Conservation (phyloP, 176 grass and related monocot species). For the Eragrostis curvula region DNA sequence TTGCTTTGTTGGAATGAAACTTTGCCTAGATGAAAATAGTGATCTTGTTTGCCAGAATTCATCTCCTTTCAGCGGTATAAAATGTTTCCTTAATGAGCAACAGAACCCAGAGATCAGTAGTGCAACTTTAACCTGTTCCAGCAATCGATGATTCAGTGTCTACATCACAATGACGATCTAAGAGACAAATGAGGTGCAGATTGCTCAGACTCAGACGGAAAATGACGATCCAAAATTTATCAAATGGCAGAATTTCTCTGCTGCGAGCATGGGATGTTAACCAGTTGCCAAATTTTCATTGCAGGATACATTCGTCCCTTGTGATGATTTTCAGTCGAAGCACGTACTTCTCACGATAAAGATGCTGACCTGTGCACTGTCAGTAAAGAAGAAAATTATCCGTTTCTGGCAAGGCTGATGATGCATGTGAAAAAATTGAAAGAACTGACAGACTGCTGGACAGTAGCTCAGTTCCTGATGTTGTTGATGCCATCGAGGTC, state of each 20-base stretch:
- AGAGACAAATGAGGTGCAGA: conserved; percentile 54
- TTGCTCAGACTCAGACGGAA: conserved; percentile 78
- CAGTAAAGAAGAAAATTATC: conserved; percentile 62
- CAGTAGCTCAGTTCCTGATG: conserved; percentile 58
- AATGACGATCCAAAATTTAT: conserved; percentile 85
- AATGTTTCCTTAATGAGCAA: conserved; percentile 63
- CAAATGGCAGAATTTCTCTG: conserved; percentile 85
- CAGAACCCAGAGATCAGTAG: conserved; percentile 57
- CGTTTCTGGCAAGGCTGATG: conserved; percentile 32
- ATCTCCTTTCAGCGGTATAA: conserved; percentile 48
- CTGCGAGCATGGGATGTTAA: conserved; percentile 50
- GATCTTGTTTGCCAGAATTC: conserved; percentile 58
- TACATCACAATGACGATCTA: conserved; percentile 61
- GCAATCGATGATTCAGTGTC: conserved; percentile 59
- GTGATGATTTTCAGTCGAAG: conserved; percentile 70
- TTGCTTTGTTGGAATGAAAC: conserved; percentile 48
- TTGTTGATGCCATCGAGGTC: conserved; percentile 86
- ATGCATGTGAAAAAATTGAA: conserved; percentile 43
- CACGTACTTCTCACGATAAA: conserved; percentile 61
- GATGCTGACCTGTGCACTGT: conserved; percentile 65
- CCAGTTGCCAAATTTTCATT: conserved; percentile 19
- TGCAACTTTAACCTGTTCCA: conserved; percentile 52
- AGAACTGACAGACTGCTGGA: conserved; percentile 41
- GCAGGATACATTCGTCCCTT: conserved; percentile 68
- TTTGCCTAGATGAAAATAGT: conserved; percentile 74